A percentile compares a stretch with the other conserved stretches of the same genome.
These are phyloP conservation scores for Ogataea pini DNA, from an alignment of 805 yeast species.

Conservation along the genomic window DNA sequence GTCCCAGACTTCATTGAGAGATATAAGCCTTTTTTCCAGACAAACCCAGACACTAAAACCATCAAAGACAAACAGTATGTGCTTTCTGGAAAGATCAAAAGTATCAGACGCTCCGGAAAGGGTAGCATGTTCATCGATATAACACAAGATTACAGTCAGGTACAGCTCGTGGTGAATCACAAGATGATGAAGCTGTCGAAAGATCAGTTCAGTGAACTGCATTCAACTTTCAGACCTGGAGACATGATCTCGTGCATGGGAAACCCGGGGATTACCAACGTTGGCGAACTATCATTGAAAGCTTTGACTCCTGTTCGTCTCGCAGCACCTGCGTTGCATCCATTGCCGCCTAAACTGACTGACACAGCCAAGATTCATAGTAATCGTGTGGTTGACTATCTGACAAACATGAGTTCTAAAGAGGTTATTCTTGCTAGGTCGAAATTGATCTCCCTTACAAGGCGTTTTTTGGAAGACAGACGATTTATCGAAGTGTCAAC, in stretches of 20 bases:
- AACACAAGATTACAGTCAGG: constrained; percentile 53
- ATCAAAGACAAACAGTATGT: constrained; percentile 24
- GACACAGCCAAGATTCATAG: constrained; percentile 59
- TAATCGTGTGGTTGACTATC: constrained; percentile 73
- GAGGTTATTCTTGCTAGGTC: constrained; percentile 53
- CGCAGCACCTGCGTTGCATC: constrained; percentile 68
- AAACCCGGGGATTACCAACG: constrained; percentile 69
- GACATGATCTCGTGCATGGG: constrained; percentile 73
- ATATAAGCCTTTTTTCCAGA: constrained; percentile 30
- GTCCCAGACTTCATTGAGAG: constrained; percentile 41
- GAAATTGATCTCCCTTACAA: constrained; percentile 51
- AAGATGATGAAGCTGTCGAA: constrained; percentile 44
- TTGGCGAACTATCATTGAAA: constrained; percentile 77
- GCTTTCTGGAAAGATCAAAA: constrained; percentile 57
- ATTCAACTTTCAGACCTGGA: constrained; percentile 58
- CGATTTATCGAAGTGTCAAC: constrained; percentile 85
- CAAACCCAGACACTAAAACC: constrained; percentile 25
- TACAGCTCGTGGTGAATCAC: constrained; percentile 66
- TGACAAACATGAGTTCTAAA: constrained; percentile 55
- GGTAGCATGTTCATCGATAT: constrained; percentile 71
- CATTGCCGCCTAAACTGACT: constrained; percentile 63
- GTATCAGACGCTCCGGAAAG: constrained; percentile 66
- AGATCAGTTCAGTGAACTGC: constrained; percentile 43
- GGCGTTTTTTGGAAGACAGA: constrained; percentile 53
- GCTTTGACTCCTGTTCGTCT: constrained; percentile 49